phyloP scores from a whole-genome alignment of 2,329 filamentous ascomycete species.

The Graphilbum fragrans region DNA sequence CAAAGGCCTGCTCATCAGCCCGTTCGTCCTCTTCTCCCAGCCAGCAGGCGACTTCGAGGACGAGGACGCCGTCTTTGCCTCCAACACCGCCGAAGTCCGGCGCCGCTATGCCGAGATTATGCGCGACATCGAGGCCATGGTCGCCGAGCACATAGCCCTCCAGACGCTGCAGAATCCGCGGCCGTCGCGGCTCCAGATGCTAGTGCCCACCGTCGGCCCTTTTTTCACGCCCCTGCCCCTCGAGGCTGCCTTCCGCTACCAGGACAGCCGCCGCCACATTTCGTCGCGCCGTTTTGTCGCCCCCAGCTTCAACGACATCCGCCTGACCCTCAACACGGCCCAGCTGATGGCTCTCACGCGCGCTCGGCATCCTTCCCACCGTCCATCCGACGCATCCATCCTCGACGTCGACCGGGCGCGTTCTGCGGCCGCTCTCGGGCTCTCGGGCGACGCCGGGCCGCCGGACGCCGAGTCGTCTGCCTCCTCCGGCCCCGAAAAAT shows the following conservation, averaged over 20 bases:
- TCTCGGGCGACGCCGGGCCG: too few relatives aligned
- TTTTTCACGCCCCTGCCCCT: constrained; percentile 87
- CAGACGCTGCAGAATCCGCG: constrained; percentile 47
- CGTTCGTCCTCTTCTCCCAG: constrained; percentile 92
- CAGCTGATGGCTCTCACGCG: constrained; percentile 80
- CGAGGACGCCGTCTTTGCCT: constrained; percentile 49
- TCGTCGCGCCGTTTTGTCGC: constrained; percentile 86
- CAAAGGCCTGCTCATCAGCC: constrained; percentile 85
- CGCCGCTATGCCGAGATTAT: constrained; percentile 91
- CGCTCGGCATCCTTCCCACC: not conserved
- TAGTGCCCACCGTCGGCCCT: constrained; percentile 82
- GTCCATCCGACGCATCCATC: not conserved
- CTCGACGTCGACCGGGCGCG: not conserved
- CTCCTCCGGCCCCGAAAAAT: not conserved
- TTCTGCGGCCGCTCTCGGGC: too few relatives aligned
- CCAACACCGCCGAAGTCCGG: constrained; percentile 71
- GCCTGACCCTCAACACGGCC: constrained; percentile 85
- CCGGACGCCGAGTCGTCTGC: constrained; percentile 12
- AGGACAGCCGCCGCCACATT: constrained; percentile 77
- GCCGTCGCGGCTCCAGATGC: constrained; percentile 80
- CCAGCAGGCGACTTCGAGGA: constrained; percentile 76
- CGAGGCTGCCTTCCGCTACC: constrained; percentile 82
- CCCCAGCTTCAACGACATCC: constrained; percentile 93
- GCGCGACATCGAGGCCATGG: constrained; percentile 80
- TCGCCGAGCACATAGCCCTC: constrained; percentile 83